These are phyloP conservation scores for Cryptococcus hybrid DNA, from an alignment of 1,284 basidiomycete species.

Conservation along the genomic window DNA sequence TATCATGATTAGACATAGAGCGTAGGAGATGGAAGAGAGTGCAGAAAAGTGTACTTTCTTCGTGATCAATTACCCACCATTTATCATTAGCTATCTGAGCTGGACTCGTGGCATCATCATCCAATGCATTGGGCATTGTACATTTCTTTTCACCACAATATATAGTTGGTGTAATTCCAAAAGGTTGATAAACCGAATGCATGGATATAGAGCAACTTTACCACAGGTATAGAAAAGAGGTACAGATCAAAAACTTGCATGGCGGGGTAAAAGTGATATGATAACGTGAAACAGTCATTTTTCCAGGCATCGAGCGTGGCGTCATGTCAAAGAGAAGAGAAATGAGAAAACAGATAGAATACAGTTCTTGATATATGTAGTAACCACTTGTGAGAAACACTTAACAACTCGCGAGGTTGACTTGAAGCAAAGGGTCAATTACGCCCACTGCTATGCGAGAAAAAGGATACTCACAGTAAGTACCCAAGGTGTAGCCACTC, in stretches of 20 bases:
- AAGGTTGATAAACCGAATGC: too few species aligned
- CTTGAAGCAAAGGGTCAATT: slow-evolving; percentile 1
- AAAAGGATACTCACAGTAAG: slow-evolving; percentile 54
- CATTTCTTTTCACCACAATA: too few species aligned
- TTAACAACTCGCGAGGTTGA: slow-evolving; percentile 28
- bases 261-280: not conserved
- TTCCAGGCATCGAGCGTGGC: slow-evolving; percentile 10
- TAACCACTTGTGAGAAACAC: not conserved
- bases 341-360: not conserved
- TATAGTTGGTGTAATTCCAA: too few species aligned
- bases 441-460: not conserved
- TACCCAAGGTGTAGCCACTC: slow-evolving; percentile 62
- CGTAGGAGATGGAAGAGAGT: too few species aligned
- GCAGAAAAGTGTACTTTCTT: too few species aligned
- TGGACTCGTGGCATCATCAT: too few species aligned
- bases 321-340: not conserved
- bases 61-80: too few species aligned
- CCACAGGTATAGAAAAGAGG: too few species aligned
- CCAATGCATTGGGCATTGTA: too few species aligned
- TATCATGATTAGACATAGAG: slow-evolving; percentile 4
- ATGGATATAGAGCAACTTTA: too few species aligned
- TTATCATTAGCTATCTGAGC: too few species aligned
- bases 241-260: too few species aligned
- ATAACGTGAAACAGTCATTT: not conserved
- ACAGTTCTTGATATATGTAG: not conserved